Evolutionary conservation across 2,329 filamentous ascomycete species (phyloP).

Genomic region (Fusarium nematophilum): DNA sequence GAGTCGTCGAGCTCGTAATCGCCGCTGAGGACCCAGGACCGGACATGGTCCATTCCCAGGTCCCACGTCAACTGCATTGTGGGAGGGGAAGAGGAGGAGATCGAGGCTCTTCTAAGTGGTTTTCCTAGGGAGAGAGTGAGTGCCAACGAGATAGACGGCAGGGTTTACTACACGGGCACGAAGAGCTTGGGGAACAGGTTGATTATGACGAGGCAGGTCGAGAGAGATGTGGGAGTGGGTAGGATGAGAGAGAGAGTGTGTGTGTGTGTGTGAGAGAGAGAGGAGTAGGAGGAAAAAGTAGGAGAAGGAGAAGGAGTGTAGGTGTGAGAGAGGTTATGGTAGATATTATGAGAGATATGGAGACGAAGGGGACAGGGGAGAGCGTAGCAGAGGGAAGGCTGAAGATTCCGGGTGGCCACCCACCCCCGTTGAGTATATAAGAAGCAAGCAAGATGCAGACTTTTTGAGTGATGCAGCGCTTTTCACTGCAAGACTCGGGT

Average conservation of each 20-base stretch:
- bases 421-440: constrained; percentile 41
- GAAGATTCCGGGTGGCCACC: constrained; percentile 33
- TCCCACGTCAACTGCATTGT: constrained; percentile 45
- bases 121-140: constrained; percentile 20
- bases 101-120: constrained; percentile 12
- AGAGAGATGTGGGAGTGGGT: neutral
- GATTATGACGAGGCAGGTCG: neutral
- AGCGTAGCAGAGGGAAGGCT: constrained; percentile 34
- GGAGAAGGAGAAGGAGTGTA: constrained; percentile 13
- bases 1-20: constrained; percentile 34
- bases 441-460: constrained; percentile 39
- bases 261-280: too few relatives aligned
- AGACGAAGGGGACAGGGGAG: constrained; percentile 24
- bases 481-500: constrained; percentile 35
- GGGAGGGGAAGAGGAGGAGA: constrained; percentile 14
- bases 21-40: constrained; percentile 43
- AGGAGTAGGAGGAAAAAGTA: constrained; percentile 1
- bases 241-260: constrained; percentile 6
- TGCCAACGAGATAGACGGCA: constrained; percentile 1
- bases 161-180: neutral
- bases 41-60: constrained; percentile 44
- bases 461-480: constrained; percentile 29
- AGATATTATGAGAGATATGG: constrained; percentile 28
- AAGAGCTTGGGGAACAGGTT: neutral
- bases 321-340: constrained; percentile 25